Percentiles rank a stretch among this genome's conserved stretches.
Evolutionary conservation across 805 yeast genomes (phyloP).

Genomic region (Teunomyces pallodes): DNA sequence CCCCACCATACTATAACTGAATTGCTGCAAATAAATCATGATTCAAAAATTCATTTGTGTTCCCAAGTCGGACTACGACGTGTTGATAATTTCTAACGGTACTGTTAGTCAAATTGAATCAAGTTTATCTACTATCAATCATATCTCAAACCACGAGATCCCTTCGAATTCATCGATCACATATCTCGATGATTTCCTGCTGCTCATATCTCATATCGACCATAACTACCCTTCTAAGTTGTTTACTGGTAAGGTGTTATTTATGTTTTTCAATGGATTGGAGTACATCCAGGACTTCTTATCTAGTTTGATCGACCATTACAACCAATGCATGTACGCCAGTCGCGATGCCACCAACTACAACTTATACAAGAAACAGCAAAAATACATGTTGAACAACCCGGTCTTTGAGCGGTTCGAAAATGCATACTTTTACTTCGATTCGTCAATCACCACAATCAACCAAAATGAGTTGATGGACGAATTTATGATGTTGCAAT

Average conservation of each 20-base stretch:
- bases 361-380: not conserved
- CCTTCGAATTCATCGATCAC: conserved; percentile 21
- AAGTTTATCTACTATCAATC: conserved; percentile 19
- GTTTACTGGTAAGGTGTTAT: conserved; percentile 30
- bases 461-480: conserved; percentile 4
- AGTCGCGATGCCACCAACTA: not conserved
- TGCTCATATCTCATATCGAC: conserved; percentile 17
- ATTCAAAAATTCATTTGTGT: conserved; percentile 36
- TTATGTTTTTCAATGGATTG: conserved; percentile 39
- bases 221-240: conserved; percentile 5
- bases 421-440: conserved; percentile 34
- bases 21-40: conserved; percentile 16
- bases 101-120: conserved; percentile 26
- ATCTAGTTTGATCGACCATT: conserved; percentile 29
- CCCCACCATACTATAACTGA: too few relatives aligned
- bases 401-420: conserved; percentile 14
- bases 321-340: conserved; percentile 9
- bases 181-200: conserved; percentile 23
- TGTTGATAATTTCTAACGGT: conserved; percentile 35
- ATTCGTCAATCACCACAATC: conserved; percentile 20
- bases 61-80: conserved; percentile 31
- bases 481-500: conserved; percentile 1
- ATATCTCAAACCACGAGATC: conserved; percentile 18
- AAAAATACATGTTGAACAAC: not conserved
- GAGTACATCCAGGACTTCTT: conserved; percentile 30